phyloP scores from a whole-genome alignment of 768 basidiomycete genomes.

The Pleurotus citrinopileatus region DNA sequence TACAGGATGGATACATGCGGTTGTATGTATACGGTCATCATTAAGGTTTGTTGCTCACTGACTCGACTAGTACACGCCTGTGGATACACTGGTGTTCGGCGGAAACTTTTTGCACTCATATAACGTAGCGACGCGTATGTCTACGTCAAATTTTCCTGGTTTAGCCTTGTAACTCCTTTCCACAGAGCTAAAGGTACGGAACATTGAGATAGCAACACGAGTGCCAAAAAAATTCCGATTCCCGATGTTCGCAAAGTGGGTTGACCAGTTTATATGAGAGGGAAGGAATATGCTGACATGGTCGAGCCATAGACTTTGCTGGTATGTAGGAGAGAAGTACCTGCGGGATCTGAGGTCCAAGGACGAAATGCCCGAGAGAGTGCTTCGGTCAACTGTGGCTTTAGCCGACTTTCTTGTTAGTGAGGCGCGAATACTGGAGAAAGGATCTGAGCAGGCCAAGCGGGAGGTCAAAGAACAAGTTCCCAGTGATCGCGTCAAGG shows the following conservation, averaged over 20 bases:
- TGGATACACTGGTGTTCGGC: slow-evolving; percentile 92
- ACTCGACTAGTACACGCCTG: slow-evolving; percentile 74
- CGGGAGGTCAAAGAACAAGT: slow-evolving; percentile 81
- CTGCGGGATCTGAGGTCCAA: slow-evolving; percentile 64
- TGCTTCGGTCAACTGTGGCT: slow-evolving; percentile 66
- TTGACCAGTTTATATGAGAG: slow-evolving; percentile 8
- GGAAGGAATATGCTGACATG: background rate
- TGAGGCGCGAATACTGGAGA: slow-evolving; percentile 72
- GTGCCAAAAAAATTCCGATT: slow-evolving; percentile 93
- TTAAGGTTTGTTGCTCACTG: background rate
- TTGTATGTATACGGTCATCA: slow-evolving; percentile 57
- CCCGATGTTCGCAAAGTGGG: slow-evolving; percentile 74
- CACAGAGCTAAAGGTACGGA: slow-evolving; percentile 80
- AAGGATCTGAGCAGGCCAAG: slow-evolving; percentile 64
- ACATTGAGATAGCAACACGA: slow-evolving; percentile 90
- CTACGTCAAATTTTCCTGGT: background rate
- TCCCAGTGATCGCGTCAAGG: slow-evolving; percentile 78
- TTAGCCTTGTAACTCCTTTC: slow-evolving; percentile 8
- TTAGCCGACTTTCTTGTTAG: slow-evolving; percentile 79
- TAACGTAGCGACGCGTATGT: slow-evolving; percentile 49
- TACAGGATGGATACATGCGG: slow-evolving; percentile 97
- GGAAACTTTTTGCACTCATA: slow-evolving; percentile 97
- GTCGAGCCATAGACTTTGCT: slow-evolving; percentile 64
- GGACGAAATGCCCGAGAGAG: slow-evolving; percentile 38
- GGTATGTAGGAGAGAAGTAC: slow-evolving; percentile 87